Base-by-base conservation (phyloP, 495 filamentous ascomycete species). In the Lichina pygmaea region DNA sequence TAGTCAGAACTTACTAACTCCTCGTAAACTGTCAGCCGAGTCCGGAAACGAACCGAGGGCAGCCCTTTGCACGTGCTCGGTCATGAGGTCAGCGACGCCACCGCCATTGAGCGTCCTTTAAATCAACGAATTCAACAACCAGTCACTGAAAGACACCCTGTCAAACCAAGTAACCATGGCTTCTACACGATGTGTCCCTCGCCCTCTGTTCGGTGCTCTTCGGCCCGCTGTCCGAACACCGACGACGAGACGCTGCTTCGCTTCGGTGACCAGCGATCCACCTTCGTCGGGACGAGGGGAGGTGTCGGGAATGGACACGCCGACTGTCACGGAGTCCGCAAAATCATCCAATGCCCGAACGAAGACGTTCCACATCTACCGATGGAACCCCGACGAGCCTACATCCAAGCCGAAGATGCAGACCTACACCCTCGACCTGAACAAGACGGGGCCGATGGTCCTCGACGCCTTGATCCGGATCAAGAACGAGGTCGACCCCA, bases 371-470 rank as follows among this genome's bases (percentile, higher is more conserved):
- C 79, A 94, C 62, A 74, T 97, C 72, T 97, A 97, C 74, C 78
- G 89, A 54, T 97, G 89, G 89, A 91, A 91, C 58, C 89, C 89
- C 38, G 89, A 95, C 58, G 65, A 71, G 49, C 89, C 89, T 32
- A 70, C 71, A 57, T 71, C 77, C 65, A 97, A 97, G 73, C 86
- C 89, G 37, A 70, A 65, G 59, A 93, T 97, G 86, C 83, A 94
- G 69, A 71, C 66, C 49, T 97, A 94, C 63, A 77, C 81, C 15
- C 65, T 97, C 50, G 89, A 97, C 55, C 64, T 97, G 50, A 94
- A 94, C 66, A 92, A 93, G 77, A 97, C 89, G 42, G 89, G 89
- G 7, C 89, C 89, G 51, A 97, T 97, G 89, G 72, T 95, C 59
- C 66, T 97, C 52, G 89, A 97, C 61, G 89, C 89, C 44, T 64